A percentile compares a stretch with the other conserved stretches of the same genome.
Evolutionary conservation across 768 basidiomycete species (phyloP).

Genomic region (Boletus subparvulus): DNA sequence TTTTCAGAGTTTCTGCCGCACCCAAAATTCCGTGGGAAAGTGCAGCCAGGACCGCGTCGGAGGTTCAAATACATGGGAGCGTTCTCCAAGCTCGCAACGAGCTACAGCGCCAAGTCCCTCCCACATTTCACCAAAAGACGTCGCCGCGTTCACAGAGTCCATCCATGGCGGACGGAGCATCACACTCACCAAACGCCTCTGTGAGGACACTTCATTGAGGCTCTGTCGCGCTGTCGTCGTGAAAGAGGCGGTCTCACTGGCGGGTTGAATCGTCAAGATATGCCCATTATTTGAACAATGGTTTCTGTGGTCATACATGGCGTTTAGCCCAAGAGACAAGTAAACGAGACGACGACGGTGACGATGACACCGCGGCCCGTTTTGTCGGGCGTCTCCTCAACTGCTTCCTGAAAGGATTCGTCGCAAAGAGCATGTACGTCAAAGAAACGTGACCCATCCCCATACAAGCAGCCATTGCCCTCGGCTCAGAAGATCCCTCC

Average conservation of each 20-base stretch:
- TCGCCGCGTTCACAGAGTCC: constrained; percentile 28
- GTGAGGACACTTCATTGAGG: constrained; percentile 64
- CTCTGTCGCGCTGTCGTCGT: constrained; percentile 60
- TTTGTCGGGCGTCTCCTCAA: too few relatives aligned
- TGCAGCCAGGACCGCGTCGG: too few relatives aligned
- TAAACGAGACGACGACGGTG: constrained; percentile 33
- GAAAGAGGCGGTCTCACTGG: constrained; percentile 78
- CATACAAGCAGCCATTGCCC: constrained; percentile 74
- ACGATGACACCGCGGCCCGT: constrained; percentile 69
- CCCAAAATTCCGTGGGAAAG: too few relatives aligned
- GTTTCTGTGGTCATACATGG: neutral
- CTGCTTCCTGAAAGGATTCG: constrained; percentile 52
- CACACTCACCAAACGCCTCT: constrained; percentile 68
- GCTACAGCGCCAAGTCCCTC: too few relatives aligned
- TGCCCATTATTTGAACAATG: constrained; percentile 62
- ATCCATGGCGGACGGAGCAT: constrained; percentile 47
- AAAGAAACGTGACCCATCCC: constrained; percentile 70
- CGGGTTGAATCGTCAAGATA: constrained; percentile 80
- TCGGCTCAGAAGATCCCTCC: constrained; percentile 65
- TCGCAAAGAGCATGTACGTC: constrained; percentile 79
- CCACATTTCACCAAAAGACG: too few relatives aligned
- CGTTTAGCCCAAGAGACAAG: constrained; percentile 38
- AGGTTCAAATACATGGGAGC: too few relatives aligned
- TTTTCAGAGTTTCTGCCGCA: too few relatives aligned
- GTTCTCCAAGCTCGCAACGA: too few relatives aligned